phyloP scores from a whole-genome alignment of 495 filamentous ascomycete genomes.

The Achaetomiella virescens region DNA sequence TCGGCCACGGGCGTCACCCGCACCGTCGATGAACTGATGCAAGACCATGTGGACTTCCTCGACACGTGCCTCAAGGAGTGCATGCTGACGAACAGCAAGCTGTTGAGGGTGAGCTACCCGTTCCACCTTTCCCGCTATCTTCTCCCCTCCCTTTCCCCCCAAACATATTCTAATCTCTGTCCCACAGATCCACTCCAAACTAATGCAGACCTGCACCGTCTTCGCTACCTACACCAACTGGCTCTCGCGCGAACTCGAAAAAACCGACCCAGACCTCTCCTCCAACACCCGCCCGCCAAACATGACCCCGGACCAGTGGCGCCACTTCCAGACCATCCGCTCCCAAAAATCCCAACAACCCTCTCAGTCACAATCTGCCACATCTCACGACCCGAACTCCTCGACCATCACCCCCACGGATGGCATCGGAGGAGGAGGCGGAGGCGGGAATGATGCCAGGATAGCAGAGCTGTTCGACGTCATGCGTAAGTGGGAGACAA shows the following conservation, averaged over 20 bases:
- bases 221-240: constrained; percentile 81
- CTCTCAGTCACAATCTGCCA: background rate
- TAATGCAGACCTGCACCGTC: constrained; percentile 86
- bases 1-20: constrained; percentile 47
- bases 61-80: constrained; percentile 98
- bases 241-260: constrained; percentile 71
- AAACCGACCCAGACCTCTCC: constrained; percentile 66
- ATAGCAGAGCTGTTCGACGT: constrained; percentile 77
- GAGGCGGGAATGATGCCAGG: constrained; percentile 30
- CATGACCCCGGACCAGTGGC: constrained; percentile 51
- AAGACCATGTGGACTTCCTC: constrained; percentile 96
- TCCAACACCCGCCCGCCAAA: constrained; percentile 44
- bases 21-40: constrained; percentile 97
- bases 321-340: constrained; percentile 37
- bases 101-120: constrained; percentile 64
- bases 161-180: background rate
- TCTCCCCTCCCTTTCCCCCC: background rate
- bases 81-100: constrained; percentile 94
- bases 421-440: background rate
- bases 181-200: constrained; percentile 82
- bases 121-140: background rate
- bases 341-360: constrained; percentile 20
- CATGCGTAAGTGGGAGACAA: constrained; percentile 80
- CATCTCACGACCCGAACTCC: constrained; percentile 9
- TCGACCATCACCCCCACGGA: background rate